Conservation (phyloP, 257 asterid genomes). For the Solanum neorickii region DNA sequence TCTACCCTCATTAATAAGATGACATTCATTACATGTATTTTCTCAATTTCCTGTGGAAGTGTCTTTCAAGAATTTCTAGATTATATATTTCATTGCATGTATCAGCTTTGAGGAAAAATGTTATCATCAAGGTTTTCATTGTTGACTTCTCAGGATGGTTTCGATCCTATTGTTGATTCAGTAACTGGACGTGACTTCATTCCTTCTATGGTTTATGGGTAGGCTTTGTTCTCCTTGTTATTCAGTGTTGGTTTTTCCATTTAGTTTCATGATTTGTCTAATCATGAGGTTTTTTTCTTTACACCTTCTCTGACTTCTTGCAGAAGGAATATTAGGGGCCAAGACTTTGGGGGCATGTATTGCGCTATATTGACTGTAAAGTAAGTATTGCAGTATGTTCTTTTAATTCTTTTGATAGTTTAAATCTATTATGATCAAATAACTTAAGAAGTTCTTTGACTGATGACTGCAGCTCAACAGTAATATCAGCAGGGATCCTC, state of each 20-base stretch:
- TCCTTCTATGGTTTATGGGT: slow-evolving; percentile 98
- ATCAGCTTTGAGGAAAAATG: neutral
- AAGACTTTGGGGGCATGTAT: slow-evolving; percentile 92
- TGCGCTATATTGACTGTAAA: slow-evolving; percentile 86
- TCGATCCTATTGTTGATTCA: slow-evolving; percentile 88
- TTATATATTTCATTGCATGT: neutral
- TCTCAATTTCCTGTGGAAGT: neutral
- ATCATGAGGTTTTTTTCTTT: neutral
- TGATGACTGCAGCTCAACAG: slow-evolving; percentile 65
- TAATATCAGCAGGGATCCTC: slow-evolving; percentile 87
- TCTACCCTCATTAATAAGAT: neutral
- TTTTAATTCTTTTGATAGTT: neutral
- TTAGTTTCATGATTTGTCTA: neutral
- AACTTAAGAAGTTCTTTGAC: slow-evolving; percentile 1
- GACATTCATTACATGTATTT: neutral
- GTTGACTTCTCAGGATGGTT: slow-evolving; percentile 60
- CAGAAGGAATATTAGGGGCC: slow-evolving; percentile 96
- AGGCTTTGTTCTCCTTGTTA: slow-evolving; percentile 11
- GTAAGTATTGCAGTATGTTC: slow-evolving; percentile 16
- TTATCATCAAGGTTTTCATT: neutral
- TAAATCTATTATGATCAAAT: neutral
- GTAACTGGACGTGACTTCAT: slow-evolving; percentile 96
- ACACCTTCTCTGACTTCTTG: neutral
- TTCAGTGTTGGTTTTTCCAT: neutral
- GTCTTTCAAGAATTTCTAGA: neutral